Percentiles rank a stretch among this genome's conserved stretches.
Evolutionary conservation across 495 filamentous ascomycete genomes (phyloP).

Genomic region (Podospora australis): DNA sequence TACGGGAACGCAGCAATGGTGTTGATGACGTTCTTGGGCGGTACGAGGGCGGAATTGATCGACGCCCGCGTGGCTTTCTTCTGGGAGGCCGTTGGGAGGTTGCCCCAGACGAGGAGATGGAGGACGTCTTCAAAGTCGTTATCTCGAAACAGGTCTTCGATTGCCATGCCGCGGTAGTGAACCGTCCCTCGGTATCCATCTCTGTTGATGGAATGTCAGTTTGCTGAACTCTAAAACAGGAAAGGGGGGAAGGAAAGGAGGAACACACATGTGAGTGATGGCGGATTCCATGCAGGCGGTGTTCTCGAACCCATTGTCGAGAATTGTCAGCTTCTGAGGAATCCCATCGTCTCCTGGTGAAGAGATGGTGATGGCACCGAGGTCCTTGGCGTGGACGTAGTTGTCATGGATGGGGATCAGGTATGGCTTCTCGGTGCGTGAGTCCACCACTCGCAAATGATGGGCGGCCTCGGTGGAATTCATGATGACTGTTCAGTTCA

Average conservation of each 20-base stretch:
- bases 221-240: background rate
- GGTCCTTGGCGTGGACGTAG: background rate
- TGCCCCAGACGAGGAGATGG: slow-evolving; percentile 39
- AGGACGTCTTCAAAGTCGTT: slow-evolving; percentile 35
- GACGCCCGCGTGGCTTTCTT: slow-evolving; percentile 5
- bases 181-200: slow-evolving; percentile 35
- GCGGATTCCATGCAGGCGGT: slow-evolving; percentile 44
- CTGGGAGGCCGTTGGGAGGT: slow-evolving; percentile 31
- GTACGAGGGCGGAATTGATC: background rate
- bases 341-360: background rate
- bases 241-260: background rate
- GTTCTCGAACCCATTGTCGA: slow-evolving; percentile 51
- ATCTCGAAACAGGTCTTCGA: slow-evolving; percentile 36
- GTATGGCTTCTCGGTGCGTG: background rate
- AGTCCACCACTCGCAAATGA: slow-evolving; percentile 1
- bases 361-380: background rate
- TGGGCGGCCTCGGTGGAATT: background rate
- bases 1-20: slow-evolving; percentile 5
- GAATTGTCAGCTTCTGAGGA: slow-evolving; percentile 32
- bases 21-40: background rate
- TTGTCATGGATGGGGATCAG: slow-evolving; percentile 1
- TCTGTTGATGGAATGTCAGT: too few species aligned
- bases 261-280: slow-evolving; percentile 42
- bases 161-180: slow-evolving; percentile 36
- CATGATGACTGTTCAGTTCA: background rate